A percentile compares a stretch with the other conserved stretches of the same genome.
These are phyloP conservation scores for Petrea volubilis DNA, from an alignment of 257 asterid species.

Conservation along the genomic window DNA sequence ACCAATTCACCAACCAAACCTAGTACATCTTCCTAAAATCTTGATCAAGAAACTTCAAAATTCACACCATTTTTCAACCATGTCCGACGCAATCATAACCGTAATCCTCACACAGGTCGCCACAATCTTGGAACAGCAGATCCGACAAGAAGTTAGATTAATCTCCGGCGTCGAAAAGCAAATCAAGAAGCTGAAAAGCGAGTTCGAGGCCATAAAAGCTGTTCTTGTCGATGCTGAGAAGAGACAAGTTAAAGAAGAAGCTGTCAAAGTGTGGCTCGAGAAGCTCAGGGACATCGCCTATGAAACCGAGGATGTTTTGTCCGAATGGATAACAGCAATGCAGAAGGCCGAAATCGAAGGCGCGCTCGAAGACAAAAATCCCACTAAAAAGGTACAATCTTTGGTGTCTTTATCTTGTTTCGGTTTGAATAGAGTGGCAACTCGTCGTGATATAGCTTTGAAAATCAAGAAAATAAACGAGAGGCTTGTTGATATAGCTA, in stretches of 20 bases:
- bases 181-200: slow-evolving; percentile 41
- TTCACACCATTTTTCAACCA: slow-evolving; percentile 15
- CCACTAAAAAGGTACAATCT: slow-evolving; percentile 48
- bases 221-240: slow-evolving; percentile 68
- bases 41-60: neutral
- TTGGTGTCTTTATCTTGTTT: slow-evolving; percentile 35
- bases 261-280: slow-evolving; percentile 50
- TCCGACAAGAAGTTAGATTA: slow-evolving; percentile 41
- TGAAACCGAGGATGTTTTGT: slow-evolving; percentile 66
- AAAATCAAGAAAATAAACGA: slow-evolving; percentile 43
- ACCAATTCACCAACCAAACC: neutral
- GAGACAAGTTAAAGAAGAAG: slow-evolving; percentile 46
- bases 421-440: slow-evolving; percentile 31
- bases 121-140: slow-evolving; percentile 43
- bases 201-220: slow-evolving; percentile 48
- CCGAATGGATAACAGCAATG: slow-evolving; percentile 52
- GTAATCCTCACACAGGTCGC: slow-evolving; percentile 49
- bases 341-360: slow-evolving; percentile 30
- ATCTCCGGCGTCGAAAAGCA: slow-evolving; percentile 49
- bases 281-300: slow-evolving; percentile 51
- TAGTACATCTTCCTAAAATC: neutral
- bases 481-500: slow-evolving; percentile 39
- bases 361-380: slow-evolving; percentile 9
- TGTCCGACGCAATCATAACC: slow-evolving; percentile 59
- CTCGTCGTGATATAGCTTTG: slow-evolving; percentile 58